Conservation (phyloP, 2,329 filamentous ascomycete genomes). For the Nemania sp. region DNA sequence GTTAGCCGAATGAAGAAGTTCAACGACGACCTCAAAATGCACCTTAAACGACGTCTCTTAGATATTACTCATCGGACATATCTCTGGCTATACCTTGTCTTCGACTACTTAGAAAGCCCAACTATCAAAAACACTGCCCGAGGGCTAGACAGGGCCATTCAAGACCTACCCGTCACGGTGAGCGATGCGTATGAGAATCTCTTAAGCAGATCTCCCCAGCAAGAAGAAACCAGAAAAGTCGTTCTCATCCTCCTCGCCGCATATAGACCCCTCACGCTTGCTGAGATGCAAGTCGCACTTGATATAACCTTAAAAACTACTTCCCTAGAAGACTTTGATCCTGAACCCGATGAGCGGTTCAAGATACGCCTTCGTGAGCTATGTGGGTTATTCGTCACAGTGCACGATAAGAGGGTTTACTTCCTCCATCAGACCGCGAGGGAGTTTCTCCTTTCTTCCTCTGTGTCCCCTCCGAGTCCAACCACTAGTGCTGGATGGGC, state of each 20-base stretch:
- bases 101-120: not conserved
- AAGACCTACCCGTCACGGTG: not conserved
- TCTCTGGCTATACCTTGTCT: conserved; percentile 19
- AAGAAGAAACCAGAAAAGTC: not conserved
- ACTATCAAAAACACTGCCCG: not conserved
- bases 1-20: not conserved
- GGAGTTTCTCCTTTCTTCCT: conserved; percentile 11
- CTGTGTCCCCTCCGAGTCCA: not conserved
- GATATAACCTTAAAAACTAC: not conserved
- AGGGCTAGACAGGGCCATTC: not conserved
- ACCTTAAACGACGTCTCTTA: not conserved
- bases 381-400: conserved; percentile 11
- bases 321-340: not conserved
- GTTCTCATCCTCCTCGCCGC: conserved; percentile 10
- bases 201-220: not conserved
- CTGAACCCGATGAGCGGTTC: conserved; percentile 3
- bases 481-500: not conserved
- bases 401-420: conserved; percentile 2
- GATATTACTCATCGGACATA: conserved; percentile 8
- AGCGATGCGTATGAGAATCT: conserved; percentile 15
- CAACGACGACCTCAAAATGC: not conserved
- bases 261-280: conserved; percentile 5
- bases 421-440: conserved; percentile 19
- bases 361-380: not conserved
- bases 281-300: conserved; percentile 7